phyloP scores from a whole-genome alignment of 176 grass and related monocot genomes.

The Bolboschoenus planiculmis region DNA sequence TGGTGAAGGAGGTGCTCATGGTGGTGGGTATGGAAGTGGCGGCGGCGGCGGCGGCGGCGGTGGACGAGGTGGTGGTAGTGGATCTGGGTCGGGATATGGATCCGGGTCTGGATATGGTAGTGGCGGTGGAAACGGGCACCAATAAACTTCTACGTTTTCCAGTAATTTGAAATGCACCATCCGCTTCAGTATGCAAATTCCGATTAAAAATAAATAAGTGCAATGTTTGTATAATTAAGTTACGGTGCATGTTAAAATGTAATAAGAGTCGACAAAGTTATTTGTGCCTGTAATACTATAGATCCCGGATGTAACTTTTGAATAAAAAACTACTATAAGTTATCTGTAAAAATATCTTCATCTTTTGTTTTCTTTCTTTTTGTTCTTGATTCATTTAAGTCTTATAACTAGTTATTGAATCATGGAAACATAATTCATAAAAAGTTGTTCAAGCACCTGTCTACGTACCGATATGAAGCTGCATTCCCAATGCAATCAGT shows the following conservation, averaged over 20 bases:
- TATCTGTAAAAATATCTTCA: not conserved
- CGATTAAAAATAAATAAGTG: not conserved
- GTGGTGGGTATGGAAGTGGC: not conserved
- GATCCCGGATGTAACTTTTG: not conserved
- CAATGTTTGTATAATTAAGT: not conserved
- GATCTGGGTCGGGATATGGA: conserved; percentile 15
- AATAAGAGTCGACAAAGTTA: not conserved
- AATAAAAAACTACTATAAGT: not conserved
- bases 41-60: not conserved
- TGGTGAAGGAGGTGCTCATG: conserved; percentile 5
- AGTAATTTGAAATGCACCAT: not conserved
- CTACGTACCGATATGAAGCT: no score
- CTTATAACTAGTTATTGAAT: no score
- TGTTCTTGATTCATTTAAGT: not conserved
- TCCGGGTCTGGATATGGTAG: conserved; percentile 13
- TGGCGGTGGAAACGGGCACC: not conserved
- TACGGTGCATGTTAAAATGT: no score
- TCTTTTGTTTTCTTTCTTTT: not conserved
- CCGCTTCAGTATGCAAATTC: not conserved
- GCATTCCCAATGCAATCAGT: not conserved
- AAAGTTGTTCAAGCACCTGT: no score
- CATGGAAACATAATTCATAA: no score
- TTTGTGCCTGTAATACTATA: not conserved
- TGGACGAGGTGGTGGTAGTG: not conserved
- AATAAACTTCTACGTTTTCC: not conserved